Percentiles rank a stretch among this genome's conserved stretches.
Conservation (phyloP, 176 grass and related monocot genomes). For the Leersia perrieri region DNA sequence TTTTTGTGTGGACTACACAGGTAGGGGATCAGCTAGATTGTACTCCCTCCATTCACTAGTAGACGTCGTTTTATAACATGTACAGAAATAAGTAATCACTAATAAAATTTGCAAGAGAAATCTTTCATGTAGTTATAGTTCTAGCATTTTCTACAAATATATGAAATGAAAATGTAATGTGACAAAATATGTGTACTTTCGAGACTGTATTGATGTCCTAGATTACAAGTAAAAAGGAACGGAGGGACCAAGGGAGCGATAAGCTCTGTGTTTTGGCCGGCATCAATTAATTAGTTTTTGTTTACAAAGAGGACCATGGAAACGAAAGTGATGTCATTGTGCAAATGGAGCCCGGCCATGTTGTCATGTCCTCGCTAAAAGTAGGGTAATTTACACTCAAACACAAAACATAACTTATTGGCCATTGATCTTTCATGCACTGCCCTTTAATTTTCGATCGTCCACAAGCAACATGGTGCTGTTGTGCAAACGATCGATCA, state of each 20-base stretch:
- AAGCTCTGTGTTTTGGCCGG: neutral
- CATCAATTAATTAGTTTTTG: slow-evolving; percentile 33
- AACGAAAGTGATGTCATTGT: slow-evolving; percentile 42
- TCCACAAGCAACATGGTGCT: neutral
- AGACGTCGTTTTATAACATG: neutral
- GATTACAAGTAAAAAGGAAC: neutral
- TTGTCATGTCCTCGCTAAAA: slow-evolving; percentile 20
- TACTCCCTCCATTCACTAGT: neutral
- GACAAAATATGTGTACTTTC: neutral
- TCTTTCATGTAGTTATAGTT: too few species aligned
- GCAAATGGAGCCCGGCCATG: slow-evolving; percentile 34
- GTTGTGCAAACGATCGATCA: neutral
- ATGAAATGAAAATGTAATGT: neutral
- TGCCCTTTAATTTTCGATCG: neutral
- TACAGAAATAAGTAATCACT: neutral
- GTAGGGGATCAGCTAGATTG: neutral
- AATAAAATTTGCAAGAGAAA: neutral
- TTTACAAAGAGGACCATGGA: slow-evolving; percentile 11
- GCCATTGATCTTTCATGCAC: neutral
- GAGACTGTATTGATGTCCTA: neutral
- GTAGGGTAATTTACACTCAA: neutral
- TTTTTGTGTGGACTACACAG: neutral
- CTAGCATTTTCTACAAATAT: too few species aligned
- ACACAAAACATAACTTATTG: neutral
- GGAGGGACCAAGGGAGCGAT: neutral